Evolutionary conservation across 768 basidiomycete species (phyloP).

Genomic region (Pulveroboletus sp.): DNA sequence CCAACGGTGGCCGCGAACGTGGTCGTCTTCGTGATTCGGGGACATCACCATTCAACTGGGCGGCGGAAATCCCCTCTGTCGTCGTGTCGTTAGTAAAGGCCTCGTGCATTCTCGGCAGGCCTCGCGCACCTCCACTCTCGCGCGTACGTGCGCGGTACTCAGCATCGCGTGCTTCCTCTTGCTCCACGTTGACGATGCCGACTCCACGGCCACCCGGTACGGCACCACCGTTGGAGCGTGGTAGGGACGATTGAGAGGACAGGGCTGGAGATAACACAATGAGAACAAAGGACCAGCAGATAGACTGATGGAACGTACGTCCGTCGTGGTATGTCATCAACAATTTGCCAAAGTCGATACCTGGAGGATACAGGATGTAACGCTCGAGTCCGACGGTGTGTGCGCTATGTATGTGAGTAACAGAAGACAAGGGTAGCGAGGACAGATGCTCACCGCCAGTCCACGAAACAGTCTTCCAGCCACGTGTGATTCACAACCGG

Average conservation of each 20-base stretch:
- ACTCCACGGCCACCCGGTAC: conserved; percentile 30
- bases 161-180: conserved; percentile 21
- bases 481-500: conserved; percentile 87
- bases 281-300: background rate
- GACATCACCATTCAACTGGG: background rate
- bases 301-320: conserved; percentile 9
- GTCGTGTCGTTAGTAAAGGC: background rate
- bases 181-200: conserved; percentile 19
- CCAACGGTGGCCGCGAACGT: conserved; percentile 6
- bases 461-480: conserved; percentile 85
- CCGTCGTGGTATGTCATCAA: conserved; percentile 26
- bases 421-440: background rate
- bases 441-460: conserved; percentile 51
- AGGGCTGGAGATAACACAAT: background rate
- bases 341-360: conserved; percentile 56
- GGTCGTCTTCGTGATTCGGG: background rate
- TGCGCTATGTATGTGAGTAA: conserved; percentile 25
- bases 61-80: conserved; percentile 1
- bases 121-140: too few relatives aligned
- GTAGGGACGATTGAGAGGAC: background rate
- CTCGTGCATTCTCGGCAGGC: background rate
- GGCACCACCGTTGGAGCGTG: conserved; percentile 19
- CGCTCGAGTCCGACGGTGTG: conserved; percentile 61
- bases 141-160: conserved; percentile 5
- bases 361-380: conserved; percentile 66